Conservation (phyloP, 176 grass and related monocot species). For the Aegilops speltoides region DNA sequence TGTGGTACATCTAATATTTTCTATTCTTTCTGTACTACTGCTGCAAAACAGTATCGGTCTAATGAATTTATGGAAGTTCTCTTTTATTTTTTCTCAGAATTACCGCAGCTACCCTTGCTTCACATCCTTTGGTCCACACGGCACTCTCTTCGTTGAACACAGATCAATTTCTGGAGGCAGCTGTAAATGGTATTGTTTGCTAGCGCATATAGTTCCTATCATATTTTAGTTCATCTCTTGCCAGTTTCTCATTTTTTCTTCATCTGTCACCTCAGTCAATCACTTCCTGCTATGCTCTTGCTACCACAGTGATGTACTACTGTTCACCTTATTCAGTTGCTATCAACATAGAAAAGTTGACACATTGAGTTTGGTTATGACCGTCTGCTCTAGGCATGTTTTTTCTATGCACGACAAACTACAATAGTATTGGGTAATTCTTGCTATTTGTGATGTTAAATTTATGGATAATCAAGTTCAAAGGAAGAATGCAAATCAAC, state of each 20-base stretch:
- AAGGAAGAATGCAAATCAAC: background rate
- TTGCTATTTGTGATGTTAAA: background rate
- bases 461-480: slow-evolving; percentile 3
- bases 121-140: slow-evolving; percentile 78
- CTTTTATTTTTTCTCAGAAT: slow-evolving; percentile 54
- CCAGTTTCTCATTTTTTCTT: slow-evolving; percentile 17
- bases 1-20: slow-evolving; percentile 15
- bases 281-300: slow-evolving; percentile 12
- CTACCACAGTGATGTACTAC: slow-evolving; percentile 14
- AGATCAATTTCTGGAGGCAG: slow-evolving; percentile 76
- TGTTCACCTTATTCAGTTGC: slow-evolving; percentile 17
- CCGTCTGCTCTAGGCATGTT: background rate
- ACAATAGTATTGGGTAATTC: background rate
- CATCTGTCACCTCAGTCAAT: background rate
- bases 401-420: slow-evolving; percentile 14
- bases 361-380: background rate
- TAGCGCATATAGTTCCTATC: slow-evolving; percentile 29
- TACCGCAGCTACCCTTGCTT: slow-evolving; percentile 67
- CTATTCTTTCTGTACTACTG: slow-evolving; percentile 23
- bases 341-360: background rate
- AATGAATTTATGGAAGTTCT: slow-evolving; percentile 21
- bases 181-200: slow-evolving; percentile 86
- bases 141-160: slow-evolving; percentile 78
- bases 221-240: slow-evolving; percentile 21
- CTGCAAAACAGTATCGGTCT: slow-evolving; percentile 1